Evolutionary conservation across 306 rosid species (phyloP).

Genomic region (Glycine soja): DNA sequence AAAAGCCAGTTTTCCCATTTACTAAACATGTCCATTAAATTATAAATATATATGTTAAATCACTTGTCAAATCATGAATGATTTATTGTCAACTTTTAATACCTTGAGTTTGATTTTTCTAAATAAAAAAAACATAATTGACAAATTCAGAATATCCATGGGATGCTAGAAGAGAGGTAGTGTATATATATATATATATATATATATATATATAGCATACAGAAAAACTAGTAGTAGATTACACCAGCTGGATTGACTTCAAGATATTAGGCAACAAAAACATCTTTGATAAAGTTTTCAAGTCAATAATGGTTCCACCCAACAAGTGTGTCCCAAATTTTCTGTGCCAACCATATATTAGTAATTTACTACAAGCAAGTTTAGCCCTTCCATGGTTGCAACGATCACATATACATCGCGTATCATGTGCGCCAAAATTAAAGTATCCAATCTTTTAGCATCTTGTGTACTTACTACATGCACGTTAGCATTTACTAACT

Average conservation of each 20-base stretch:
- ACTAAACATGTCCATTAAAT: too few relatives aligned
- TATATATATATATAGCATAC: not conserved
- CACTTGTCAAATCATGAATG: not conserved
- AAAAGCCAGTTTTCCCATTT: too few relatives aligned
- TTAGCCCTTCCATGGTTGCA: conserved; percentile 43
- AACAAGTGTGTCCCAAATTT: conserved; percentile 45
- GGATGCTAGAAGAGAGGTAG: too few relatives aligned
- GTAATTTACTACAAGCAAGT: conserved; percentile 19
- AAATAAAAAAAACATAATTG: too few relatives aligned
- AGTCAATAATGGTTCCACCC: conserved; percentile 26
- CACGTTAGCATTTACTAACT: conserved; percentile 66
- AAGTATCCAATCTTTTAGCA: conserved; percentile 55
- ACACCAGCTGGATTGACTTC: not conserved
- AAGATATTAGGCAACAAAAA: not conserved
- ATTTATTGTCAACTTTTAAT: too few relatives aligned
- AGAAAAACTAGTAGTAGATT: not conserved
- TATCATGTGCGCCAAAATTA: conserved; percentile 57
- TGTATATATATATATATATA: too few relatives aligned
- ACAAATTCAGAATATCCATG: too few relatives aligned
- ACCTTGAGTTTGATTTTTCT: too few relatives aligned
- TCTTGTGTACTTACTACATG: conserved; percentile 58
- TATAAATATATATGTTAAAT: too few relatives aligned
- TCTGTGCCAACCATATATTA: conserved; percentile 56
- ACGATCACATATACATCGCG: conserved; percentile 6
- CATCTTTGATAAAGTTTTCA: conserved; percentile 5